Evolutionary conservation across 2,329 filamentous ascomycete genomes (phyloP), one percentile per base, ranked within the genome.

Genomic region (Trichoderma polysporum): DNA sequence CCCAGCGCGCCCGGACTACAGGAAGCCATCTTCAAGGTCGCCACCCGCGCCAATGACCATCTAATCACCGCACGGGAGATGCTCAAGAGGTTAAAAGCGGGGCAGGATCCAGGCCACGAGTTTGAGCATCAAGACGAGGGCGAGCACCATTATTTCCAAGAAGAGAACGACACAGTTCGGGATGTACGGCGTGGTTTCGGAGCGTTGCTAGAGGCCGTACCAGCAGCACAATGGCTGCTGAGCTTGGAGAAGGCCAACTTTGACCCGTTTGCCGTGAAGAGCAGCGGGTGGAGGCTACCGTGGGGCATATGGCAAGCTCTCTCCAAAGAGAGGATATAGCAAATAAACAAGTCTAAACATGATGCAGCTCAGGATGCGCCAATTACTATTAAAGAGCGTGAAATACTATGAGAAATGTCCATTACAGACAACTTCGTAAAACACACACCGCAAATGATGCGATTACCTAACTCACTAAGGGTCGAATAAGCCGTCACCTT

Each of bases 21-120:
- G 68, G 94, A 99, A 77, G 94, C 94, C 3, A 88, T 98, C 0
- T 99, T 98, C 78, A 86, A 88, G 4, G 92, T 99, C 15, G 95
- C 95, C 0, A 99, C 95, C 0, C 87, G 94, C 41, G 95, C 95
- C 7, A 96, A 96, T 74, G 95, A 99, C 76, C 95, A 99, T 78
- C 83, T 99, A 37, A 97, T 97, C 71, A 98, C 94, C 0, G 94
- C 91, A 2, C 85, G 93, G 68, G 92, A 97, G 76, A 97, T 99
- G 93, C 79, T 98, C 68, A 90, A 88, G 74, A 92, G 91, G 73
- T 80, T 97, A 22, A 87, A 87, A 63, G 88, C 88, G 4, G 92
- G 93, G 1, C 80, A 90, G 71, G 89, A 88, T 57, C 87, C 92
- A 0, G 92, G 90, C 0, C 94, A 97, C 76, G 92, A 92, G 5